Evolutionary conservation across 2,329 filamentous ascomycete species (phyloP).

Genomic region (Diaporthe caulivora): DNA sequence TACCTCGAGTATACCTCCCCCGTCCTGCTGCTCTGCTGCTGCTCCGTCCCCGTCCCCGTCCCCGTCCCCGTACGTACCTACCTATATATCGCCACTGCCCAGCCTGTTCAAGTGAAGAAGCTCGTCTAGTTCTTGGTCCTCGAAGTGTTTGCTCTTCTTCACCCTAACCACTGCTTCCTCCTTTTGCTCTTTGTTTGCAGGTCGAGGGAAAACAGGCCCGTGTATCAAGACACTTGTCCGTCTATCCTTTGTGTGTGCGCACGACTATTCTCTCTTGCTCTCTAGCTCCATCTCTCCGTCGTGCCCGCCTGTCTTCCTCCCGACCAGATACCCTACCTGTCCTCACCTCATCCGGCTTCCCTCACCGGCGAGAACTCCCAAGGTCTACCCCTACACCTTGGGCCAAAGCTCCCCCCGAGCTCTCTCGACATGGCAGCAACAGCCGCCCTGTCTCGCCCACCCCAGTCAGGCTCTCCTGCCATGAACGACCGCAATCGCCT

Average conservation of each 20-base stretch:
- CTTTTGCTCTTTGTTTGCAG: constrained; percentile 16
- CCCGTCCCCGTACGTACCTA: constrained; percentile 12
- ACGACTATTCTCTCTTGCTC: too few species aligned
- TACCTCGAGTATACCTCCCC: neutral
- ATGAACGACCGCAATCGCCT: constrained; percentile 56
- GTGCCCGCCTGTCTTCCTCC: neutral
- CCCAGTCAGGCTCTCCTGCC: neutral
- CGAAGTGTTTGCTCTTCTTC: constrained; percentile 13
- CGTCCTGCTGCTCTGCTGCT: neutral
- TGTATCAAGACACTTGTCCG: constrained; percentile 2
- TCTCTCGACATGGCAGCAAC: neutral
- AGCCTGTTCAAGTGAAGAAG: neutral
- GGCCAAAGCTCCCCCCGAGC: constrained; percentile 12
- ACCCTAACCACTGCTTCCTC: neutral
- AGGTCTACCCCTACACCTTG: neutral
- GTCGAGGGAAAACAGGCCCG: neutral
- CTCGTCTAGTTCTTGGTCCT: neutral
- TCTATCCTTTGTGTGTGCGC: constrained; percentile 3
- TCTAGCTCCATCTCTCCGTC: neutral
- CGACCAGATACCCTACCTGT: neutral
- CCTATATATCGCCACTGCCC: constrained; percentile 28
- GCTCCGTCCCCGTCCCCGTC: neutral
- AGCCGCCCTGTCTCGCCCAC: neutral
- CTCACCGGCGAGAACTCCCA: constrained; percentile 3
- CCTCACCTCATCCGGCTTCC: neutral